A percentile compares a stretch with the other conserved stretches of the same genome.
Evolutionary conservation across 306 rosid species (phyloP).

Genomic region (Cucumis melo): DNA sequence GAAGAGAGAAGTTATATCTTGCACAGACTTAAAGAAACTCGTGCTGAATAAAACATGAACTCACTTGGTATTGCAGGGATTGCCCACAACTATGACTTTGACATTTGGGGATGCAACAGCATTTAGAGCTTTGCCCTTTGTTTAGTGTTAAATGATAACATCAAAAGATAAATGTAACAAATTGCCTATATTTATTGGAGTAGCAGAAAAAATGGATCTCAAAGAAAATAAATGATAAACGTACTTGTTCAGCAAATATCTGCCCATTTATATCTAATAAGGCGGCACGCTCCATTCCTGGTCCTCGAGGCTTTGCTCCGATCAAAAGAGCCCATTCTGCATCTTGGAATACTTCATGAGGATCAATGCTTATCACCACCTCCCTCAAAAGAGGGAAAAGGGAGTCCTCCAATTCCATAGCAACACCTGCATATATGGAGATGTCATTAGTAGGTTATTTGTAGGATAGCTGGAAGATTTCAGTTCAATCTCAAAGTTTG

Average conservation of each 20-base stretch:
- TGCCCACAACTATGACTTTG: constrained; percentile 90
- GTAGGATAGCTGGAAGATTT: background rate
- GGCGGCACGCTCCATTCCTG: constrained; percentile 89
- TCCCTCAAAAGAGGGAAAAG: constrained; percentile 84
- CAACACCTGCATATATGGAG: constrained; percentile 54
- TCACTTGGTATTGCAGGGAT: constrained; percentile 95
- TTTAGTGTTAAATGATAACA: background rate
- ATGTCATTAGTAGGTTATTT: background rate
- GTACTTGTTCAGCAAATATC: constrained; percentile 77
- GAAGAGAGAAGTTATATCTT: background rate
- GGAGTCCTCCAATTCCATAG: constrained; percentile 97
- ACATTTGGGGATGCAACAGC: constrained; percentile 77
- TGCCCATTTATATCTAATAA: constrained; percentile 83
- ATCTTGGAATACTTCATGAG: constrained; percentile 92
- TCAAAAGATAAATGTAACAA: constrained; percentile 6
- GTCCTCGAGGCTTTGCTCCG: constrained; percentile 99
- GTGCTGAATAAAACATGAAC: constrained; percentile 1
- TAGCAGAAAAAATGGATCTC: background rate
- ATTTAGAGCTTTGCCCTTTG: constrained; percentile 79
- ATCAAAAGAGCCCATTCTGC: constrained; percentile 88
- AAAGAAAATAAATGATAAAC: constrained; percentile 3
- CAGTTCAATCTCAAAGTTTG: background rate
- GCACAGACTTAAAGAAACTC: background rate
- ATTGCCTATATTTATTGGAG: background rate
- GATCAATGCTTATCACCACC: constrained; percentile 74